Evolutionary conservation across 176 grass and related monocot genomes (phyloP).

Genomic region (Rhipidocladum racemiflorum): DNA sequence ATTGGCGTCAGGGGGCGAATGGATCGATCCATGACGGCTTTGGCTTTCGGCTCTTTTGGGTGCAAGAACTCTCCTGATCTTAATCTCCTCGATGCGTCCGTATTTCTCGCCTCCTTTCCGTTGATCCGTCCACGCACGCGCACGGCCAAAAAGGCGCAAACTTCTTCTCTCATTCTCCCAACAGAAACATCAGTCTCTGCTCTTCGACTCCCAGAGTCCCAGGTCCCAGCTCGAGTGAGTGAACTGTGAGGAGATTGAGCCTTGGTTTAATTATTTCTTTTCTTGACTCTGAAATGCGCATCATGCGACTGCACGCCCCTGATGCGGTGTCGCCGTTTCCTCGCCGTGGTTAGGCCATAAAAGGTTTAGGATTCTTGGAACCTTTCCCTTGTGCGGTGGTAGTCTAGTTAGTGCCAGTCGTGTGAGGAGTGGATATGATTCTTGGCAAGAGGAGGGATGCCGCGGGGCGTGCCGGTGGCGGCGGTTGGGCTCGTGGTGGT

Average conservation of each 20-base stretch:
- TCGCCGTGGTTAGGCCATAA: neutral
- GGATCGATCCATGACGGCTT: neutral
- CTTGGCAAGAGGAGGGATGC: slow-evolving; percentile 12
- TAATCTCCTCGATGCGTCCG: slow-evolving; percentile 4
- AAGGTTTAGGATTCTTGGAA: neutral
- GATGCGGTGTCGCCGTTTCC: slow-evolving; percentile 22
- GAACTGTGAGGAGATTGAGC: neutral
- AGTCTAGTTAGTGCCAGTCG: neutral
- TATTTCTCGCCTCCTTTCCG: no score
- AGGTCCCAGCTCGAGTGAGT: neutral
- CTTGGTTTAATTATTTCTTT: neutral
- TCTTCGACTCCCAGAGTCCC: no score
- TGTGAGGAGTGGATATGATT: neutral
- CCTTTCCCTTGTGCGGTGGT: slow-evolving; percentile 3
- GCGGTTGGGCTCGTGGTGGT: neutral
- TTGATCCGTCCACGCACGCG: neutral
- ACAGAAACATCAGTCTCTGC: neutral
- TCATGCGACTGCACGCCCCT: neutral
- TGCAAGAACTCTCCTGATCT: slow-evolving; percentile 26
- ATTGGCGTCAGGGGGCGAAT: neutral
- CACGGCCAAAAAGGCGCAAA: neutral
- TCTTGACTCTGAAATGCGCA: neutral
- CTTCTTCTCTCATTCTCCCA: neutral
- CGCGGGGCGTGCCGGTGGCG: neutral
- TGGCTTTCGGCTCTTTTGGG: slow-evolving; percentile 31